Conservation (phyloP, 2,329 filamentous ascomycete genomes). For the Diaporthe velutina region DNA sequence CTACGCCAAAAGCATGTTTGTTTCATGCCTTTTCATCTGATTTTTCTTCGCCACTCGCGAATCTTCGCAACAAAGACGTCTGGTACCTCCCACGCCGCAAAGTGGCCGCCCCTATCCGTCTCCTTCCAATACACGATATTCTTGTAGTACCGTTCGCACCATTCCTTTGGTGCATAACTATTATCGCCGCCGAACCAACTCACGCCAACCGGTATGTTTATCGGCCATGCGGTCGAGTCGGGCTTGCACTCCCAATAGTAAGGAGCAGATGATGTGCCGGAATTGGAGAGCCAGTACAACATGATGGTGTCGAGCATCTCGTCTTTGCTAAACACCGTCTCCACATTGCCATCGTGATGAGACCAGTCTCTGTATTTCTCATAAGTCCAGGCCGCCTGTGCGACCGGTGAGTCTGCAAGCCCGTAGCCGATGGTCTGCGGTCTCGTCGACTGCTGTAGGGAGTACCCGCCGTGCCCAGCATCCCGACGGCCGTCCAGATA, state of each 20-base stretch:
- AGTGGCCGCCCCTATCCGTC: conserved; percentile 3
- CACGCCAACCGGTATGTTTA: conserved; percentile 8
- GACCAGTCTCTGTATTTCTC: conserved; percentile 2
- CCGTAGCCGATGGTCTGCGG: conserved; percentile 13
- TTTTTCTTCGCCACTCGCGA: neutral
- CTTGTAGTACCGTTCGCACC: conserved; percentile 9
- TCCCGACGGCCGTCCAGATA: neutral
- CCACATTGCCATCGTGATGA: conserved; percentile 6
- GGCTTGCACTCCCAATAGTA: conserved; percentile 11
- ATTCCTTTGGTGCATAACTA: conserved; percentile 2
- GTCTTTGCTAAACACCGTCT: neutral
- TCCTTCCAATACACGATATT: conserved; percentile 7
- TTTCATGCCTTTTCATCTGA: neutral
- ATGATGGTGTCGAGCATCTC: conserved; percentile 4
- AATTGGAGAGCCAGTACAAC: conserved; percentile 16
- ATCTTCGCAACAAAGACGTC: neutral
- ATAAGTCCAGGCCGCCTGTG: conserved; percentile 17
- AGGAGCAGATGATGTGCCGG: conserved; percentile 14
- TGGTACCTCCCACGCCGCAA: conserved; percentile 17
- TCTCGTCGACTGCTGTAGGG: conserved; percentile 12
- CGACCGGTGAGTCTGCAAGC: conserved; percentile 12
- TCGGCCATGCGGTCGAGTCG: conserved; percentile 1
- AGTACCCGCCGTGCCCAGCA: conserved; percentile 9
- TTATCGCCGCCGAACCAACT: conserved; percentile 12
- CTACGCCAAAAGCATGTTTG: too few relatives aligned